Evolutionary conservation across 345 rosid species (phyloP).

Genomic region (Boechera retrofracta): DNA sequence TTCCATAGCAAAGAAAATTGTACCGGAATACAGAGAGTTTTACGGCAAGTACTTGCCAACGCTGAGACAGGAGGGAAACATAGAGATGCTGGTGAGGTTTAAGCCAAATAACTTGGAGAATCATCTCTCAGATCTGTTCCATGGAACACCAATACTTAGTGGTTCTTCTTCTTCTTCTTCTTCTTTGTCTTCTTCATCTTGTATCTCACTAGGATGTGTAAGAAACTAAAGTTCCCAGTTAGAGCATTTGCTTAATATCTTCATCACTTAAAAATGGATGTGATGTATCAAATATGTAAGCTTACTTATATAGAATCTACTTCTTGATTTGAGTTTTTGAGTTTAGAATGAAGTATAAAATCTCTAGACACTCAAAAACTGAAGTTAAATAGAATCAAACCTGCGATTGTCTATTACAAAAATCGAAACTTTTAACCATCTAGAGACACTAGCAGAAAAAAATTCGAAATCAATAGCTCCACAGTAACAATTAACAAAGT

Average conservation of each 20-base stretch:
- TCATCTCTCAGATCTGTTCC: conserved; percentile 68
- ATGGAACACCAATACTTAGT: conserved; percentile 47
- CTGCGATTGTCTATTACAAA: background rate
- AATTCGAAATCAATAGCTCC: background rate
- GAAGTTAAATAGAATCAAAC: background rate
- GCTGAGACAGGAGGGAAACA: conserved; percentile 45
- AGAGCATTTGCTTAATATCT: background rate
- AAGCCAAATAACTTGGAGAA: conserved; percentile 64
- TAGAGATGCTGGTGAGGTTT: conserved; percentile 50
- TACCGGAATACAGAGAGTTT: conserved; percentile 59
- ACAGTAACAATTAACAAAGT: background rate
- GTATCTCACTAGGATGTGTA: conserved; percentile 45
- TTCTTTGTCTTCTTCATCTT: conserved; percentile 40
- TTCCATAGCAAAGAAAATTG: conserved; percentile 65
- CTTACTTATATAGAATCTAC: background rate
- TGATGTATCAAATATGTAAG: background rate
- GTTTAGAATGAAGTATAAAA: too few relatives aligned
- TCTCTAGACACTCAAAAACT: background rate
- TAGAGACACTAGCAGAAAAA: too few relatives aligned
- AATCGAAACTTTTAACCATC: background rate
- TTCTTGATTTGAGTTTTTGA: too few relatives aligned
- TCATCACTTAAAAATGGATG: conserved; percentile 1
- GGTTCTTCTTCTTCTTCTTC: conserved; percentile 42
- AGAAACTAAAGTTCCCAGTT: background rate
- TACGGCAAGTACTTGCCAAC: conserved; percentile 43